Percentiles rank a stretch among this genome's conserved stretches.
Evolutionary conservation across 1,284 basidiomycete species (phyloP).

Genomic region (Microbotryum saponariae): DNA sequence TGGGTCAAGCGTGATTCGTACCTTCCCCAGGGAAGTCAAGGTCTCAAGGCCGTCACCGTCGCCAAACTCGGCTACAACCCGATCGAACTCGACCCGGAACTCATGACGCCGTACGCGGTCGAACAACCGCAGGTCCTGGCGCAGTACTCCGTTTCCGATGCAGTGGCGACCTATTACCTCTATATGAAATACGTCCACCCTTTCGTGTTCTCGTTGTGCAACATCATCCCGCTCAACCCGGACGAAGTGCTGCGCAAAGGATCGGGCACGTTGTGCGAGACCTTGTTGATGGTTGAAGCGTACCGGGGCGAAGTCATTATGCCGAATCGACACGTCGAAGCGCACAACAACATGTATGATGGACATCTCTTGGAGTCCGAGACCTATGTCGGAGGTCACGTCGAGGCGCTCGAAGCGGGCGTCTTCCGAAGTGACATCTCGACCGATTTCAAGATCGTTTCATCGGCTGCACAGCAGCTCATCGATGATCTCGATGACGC

Average conservation of each 20-base stretch:
- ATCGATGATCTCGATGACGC: constrained; percentile 92
- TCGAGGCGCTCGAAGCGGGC: constrained; percentile 95
- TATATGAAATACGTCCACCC: constrained; percentile 99
- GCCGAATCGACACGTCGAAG: constrained; percentile 95
- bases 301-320: constrained; percentile 87
- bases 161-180: constrained; percentile 97
- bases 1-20: constrained; percentile 99
- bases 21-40: constrained; percentile 95
- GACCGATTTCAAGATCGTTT: constrained; percentile 91
- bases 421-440: constrained; percentile 95
- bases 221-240: constrained; percentile 95
- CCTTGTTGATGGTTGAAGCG: constrained; percentile 97
- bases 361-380: constrained; percentile 94
- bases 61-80: constrained; percentile 96
- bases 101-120: constrained; percentile 99
- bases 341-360: constrained; percentile 85
- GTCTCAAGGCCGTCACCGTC: constrained; percentile 95
- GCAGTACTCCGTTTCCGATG: constrained; percentile 98
- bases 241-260: constrained; percentile 97
- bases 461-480: constrained; percentile 75
- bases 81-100: constrained; percentile 93
- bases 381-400: constrained; percentile 98
- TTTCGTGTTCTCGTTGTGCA: constrained; percentile 98
- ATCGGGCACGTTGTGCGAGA: constrained; percentile 93
- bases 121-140: constrained; percentile 93